phyloP scores from a whole-genome alignment of 2,329 filamentous ascomycete species.

The Pyricularia sp. region DNA sequence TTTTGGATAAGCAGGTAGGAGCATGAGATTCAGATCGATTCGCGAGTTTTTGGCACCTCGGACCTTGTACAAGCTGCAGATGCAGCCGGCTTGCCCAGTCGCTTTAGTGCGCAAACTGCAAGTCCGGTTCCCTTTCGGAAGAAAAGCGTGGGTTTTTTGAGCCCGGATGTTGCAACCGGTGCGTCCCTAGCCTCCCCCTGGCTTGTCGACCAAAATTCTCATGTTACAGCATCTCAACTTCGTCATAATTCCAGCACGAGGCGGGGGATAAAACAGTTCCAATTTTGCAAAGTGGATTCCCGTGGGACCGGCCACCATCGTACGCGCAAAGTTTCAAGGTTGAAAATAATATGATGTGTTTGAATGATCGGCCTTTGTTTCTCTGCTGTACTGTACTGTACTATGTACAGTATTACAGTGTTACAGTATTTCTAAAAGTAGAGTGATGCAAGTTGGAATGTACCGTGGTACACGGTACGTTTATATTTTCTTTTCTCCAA shows the following conservation, averaged over 20 bases:
- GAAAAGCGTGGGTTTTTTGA: not conserved
- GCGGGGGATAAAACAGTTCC: not conserved
- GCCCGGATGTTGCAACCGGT: not conserved
- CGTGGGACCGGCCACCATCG: not conserved
- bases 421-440: no score
- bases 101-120: not conserved
- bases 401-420: no score
- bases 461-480: not conserved
- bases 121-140: not conserved
- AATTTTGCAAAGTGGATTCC: not conserved
- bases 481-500: not conserved
- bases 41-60: not conserved
- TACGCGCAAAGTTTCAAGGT: not conserved
- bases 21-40: not conserved
- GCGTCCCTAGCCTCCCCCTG: not conserved
- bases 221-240: not conserved
- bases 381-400: not conserved
- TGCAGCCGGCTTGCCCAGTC: not conserved
- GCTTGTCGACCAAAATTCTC: not conserved
- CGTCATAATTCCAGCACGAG: not conserved
- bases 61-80: not conserved
- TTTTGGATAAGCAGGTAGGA: not conserved
- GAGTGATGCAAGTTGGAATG: no score
- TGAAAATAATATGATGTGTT: not conserved
- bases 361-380: not conserved